Evolutionary conservation across 108 stramenopile species (phyloP).

Genomic region (Fistulifera solaris): DNA sequence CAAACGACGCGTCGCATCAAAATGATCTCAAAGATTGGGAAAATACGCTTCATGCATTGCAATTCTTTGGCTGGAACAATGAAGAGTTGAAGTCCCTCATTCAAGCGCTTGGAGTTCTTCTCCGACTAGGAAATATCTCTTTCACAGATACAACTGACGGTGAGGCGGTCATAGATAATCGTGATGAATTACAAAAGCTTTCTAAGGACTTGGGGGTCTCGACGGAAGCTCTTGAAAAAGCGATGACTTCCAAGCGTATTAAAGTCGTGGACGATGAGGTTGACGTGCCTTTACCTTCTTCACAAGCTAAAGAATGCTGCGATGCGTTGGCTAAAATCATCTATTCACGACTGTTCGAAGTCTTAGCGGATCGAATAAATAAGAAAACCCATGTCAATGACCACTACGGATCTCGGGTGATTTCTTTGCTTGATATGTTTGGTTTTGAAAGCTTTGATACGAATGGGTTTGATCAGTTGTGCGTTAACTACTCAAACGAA

Average conservation of each 20-base stretch:
- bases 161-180: slow-evolving; percentile 20
- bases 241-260: slow-evolving; percentile 48
- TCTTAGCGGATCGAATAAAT: slow-evolving; percentile 41
- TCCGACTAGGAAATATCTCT: slow-evolving; percentile 65
- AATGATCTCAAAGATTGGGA: slow-evolving; percentile 40
- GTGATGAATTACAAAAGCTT: slow-evolving; percentile 29
- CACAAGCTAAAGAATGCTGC: slow-evolving; percentile 44
- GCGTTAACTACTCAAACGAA: slow-evolving; percentile 96
- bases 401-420: slow-evolving; percentile 12
- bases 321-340: slow-evolving; percentile 84
- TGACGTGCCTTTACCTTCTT: slow-evolving; percentile 4
- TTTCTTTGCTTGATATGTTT: slow-evolving; percentile 94
- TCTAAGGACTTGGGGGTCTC: slow-evolving; percentile 49
- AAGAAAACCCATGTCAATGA: slow-evolving; percentile 33
- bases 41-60: slow-evolving; percentile 49
- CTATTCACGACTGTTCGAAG: slow-evolving; percentile 70
- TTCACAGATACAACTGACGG: slow-evolving; percentile 27
- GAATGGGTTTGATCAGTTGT: slow-evolving; percentile 93
- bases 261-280: slow-evolving; percentile 22
- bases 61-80: slow-evolving; percentile 30
- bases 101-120: slow-evolving; percentile 46
- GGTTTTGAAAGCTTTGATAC: slow-evolving; percentile 92
- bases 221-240: slow-evolving; percentile 33
- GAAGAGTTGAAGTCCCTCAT: slow-evolving; percentile 30
- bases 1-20: slow-evolving; percentile 19